These are phyloP conservation scores for Vachellia collinsii DNA, from an alignment of 306 rosid genomes.

Conservation along the genomic window DNA sequence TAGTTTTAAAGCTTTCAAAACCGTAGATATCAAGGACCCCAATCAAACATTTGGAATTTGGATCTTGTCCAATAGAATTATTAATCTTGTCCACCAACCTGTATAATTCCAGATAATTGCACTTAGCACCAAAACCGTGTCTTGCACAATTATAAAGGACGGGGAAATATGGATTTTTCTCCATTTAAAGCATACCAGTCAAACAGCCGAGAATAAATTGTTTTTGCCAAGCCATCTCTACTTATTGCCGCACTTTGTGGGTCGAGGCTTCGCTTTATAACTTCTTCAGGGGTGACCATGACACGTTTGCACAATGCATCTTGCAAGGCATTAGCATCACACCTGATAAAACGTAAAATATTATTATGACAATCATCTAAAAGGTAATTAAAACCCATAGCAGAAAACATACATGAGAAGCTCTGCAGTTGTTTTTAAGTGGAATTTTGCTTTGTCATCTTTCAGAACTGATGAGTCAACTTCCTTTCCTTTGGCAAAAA, in stretches of 20 bases:
- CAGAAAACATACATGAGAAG: constrained; percentile 73
- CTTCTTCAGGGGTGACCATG: constrained; percentile 99
- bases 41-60: constrained; percentile 79
- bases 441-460: constrained; percentile 87
- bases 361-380: constrained; percentile 38
- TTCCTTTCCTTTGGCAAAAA: constrained; percentile 77
- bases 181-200: constrained; percentile 68
- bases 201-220: constrained; percentile 89
- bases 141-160: constrained; percentile 22
- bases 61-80: constrained; percentile 92
- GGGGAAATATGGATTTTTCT: constrained; percentile 23
- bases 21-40: constrained; percentile 99
- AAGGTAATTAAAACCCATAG: constrained; percentile 33
- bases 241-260: constrained; percentile 90
- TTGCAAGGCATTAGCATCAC: constrained; percentile 75
- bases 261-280: constrained; percentile 92
- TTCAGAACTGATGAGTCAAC: constrained; percentile 88
- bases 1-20: constrained; percentile 93
- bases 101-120: constrained; percentile 41
- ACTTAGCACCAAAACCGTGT: constrained; percentile 36
- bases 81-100: constrained; percentile 98
- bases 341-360: constrained; percentile 56
- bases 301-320: constrained; percentile 99
- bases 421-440: constrained; percentile 81
- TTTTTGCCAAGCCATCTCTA: constrained; percentile 95